Evolutionary conservation across 2,329 filamentous ascomycete genomes (phyloP).

Genomic region (Ceratocystis smalleyi): DNA sequence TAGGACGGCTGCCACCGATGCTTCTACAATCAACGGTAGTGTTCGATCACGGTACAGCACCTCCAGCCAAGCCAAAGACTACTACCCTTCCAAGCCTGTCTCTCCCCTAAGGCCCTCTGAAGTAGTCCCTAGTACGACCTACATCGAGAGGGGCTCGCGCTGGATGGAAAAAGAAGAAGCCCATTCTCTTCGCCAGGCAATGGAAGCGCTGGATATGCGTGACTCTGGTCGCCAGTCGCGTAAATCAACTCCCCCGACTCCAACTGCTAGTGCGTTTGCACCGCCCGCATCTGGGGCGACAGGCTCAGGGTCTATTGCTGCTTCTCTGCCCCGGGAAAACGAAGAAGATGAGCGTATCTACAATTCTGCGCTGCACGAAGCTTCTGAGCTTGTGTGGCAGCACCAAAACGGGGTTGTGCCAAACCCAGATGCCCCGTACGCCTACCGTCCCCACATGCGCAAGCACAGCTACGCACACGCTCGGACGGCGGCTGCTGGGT

Average conservation of each 20-base stretch:
- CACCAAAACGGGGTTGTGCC: constrained; percentile 44
- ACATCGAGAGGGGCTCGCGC: constrained; percentile 57
- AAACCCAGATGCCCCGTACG: constrained; percentile 47
- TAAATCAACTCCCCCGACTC: constrained; percentile 14
- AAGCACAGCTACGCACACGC: constrained; percentile 58
- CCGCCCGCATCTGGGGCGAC: constrained; percentile 7
- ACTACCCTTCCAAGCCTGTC: constrained; percentile 31
- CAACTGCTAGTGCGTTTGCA: neutral
- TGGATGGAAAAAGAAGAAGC: constrained; percentile 75
- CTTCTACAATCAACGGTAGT: constrained; percentile 24
- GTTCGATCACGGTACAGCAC: constrained; percentile 36
- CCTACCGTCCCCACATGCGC: constrained; percentile 52
- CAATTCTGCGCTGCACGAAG: constrained; percentile 57
- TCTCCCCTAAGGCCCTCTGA: constrained; percentile 40
- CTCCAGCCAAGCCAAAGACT: constrained; percentile 33
- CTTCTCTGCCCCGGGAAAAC: constrained; percentile 22
- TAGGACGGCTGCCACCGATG: constrained; percentile 12
- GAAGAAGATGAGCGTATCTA: constrained; percentile 50
- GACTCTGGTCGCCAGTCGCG: constrained; percentile 21
- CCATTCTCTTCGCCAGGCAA: constrained; percentile 50
- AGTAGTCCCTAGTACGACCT: constrained; percentile 49
- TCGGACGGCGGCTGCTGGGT: constrained; percentile 43
- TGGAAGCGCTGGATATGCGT: constrained; percentile 55
- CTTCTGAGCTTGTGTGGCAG: constrained; percentile 62
- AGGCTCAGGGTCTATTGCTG: constrained; percentile 12